Conservation (phyloP, 768 basidiomycete genomes). For the Tricholoma sp. region DNA sequence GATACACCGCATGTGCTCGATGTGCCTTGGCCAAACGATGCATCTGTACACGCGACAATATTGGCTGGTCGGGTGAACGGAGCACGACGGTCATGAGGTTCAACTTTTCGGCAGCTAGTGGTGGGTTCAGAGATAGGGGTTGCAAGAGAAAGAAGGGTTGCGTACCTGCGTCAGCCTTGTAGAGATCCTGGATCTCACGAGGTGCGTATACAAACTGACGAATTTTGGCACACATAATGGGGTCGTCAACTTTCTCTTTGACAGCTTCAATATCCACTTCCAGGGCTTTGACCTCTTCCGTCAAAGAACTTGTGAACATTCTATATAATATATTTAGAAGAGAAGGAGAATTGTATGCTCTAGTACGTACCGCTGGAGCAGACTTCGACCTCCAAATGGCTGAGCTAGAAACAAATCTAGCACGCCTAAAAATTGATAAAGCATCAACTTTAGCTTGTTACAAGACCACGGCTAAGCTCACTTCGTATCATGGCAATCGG, state of each 20-base stretch:
- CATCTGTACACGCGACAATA: conserved; percentile 72
- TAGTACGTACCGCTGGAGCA: conserved; percentile 72
- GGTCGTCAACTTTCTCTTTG: conserved; percentile 85
- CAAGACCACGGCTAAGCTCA: conserved; percentile 21
- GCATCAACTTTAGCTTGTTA: neutral
- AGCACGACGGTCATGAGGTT: conserved; percentile 79
- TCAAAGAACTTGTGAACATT: conserved; percentile 92
- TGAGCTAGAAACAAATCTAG: conserved; percentile 95
- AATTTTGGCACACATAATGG: conserved; percentile 83
- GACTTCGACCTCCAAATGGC: conserved; percentile 90
- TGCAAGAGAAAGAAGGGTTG: neutral
- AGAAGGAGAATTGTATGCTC: neutral
- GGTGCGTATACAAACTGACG: conserved; percentile 83
- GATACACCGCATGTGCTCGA: conserved; percentile 74
- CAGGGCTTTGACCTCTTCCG: conserved; percentile 82
- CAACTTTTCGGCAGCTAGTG: conserved; percentile 58
- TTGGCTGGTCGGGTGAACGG: conserved; percentile 71
- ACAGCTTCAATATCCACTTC: conserved; percentile 87
- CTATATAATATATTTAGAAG: conserved; percentile 31
- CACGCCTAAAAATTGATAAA: conserved; percentile 35
- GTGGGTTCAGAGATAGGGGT: neutral
- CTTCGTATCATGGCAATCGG: conserved; percentile 95
- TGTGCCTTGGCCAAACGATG: conserved; percentile 75
- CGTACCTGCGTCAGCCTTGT: conserved; percentile 75
- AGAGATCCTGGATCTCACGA: conserved; percentile 80